These are phyloP conservation scores for Loxodes magnus DNA, from an alignment of 73 alveolate genomes.

Conservation along the genomic window DNA sequence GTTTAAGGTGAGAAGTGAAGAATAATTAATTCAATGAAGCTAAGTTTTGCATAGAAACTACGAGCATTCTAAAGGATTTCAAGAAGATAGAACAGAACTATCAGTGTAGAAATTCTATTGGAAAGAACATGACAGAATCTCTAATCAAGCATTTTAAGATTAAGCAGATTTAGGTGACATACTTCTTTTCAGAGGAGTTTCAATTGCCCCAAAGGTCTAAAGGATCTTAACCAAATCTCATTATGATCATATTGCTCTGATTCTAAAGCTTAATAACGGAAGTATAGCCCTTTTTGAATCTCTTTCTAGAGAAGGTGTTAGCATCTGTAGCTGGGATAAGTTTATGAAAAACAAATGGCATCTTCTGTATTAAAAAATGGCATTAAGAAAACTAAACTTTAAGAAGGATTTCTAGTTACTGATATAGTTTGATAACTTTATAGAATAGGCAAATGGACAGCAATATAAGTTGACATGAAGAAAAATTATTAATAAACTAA, in stretches of 20 bases:
- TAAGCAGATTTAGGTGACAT: conserved; percentile 82
- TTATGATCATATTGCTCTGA: conserved; percentile 80
- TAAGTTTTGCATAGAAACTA: too few species aligned
- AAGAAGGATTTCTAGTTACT: conserved; percentile 13
- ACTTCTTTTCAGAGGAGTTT: conserved; percentile 55
- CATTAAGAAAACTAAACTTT: conserved; percentile 13
- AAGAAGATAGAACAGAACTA: too few species aligned
- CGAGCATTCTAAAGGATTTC: too few species aligned
- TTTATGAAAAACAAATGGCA: conserved; percentile 9
- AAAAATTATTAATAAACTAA: conserved; percentile 2
- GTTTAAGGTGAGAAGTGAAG: too few species aligned
- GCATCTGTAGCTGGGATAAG: conserved; percentile 24
- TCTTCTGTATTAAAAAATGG: conserved; percentile 4
- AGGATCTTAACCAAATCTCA: conserved; percentile 58
- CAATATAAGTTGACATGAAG: background rate
- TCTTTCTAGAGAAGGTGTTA: conserved; percentile 20
- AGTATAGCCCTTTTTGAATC: conserved; percentile 27
- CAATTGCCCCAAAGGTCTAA: conserved; percentile 36
- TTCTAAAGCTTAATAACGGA: conserved; percentile 48
- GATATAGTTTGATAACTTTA: conserved; percentile 12
- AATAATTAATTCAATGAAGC: too few species aligned
- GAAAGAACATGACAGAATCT: conserved; percentile 46
- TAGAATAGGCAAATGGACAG: conserved; percentile 18
- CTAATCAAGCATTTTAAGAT: conserved; percentile 33
- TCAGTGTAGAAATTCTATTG: too few species aligned